Base-by-base conservation (phyloP, 2,329 filamentous ascomycete species). In the Ophiostoma quercus region DNA sequence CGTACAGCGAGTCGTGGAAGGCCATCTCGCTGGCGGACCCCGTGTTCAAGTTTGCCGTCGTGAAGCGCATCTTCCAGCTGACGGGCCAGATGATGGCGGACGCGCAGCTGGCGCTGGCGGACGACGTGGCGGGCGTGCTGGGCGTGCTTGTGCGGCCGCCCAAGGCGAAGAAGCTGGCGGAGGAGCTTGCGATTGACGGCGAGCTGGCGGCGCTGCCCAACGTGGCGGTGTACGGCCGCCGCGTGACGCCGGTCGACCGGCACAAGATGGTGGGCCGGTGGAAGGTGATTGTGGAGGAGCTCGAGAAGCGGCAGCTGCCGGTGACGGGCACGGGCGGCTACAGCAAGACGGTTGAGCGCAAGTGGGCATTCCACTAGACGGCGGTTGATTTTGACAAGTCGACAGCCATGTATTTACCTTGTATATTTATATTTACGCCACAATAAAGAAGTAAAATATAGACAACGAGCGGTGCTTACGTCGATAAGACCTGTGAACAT, bases 51-150 rank as follows among this genome's bases (percentile, higher is more conserved):
- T 94, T 95, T 81, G 87, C 88, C 70, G 92, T 95, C 85, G 82
- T 89, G 75, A 96, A 97, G 81, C 89, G 92, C 71, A 82, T 93
- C 72, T 87, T 90, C 78, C 91, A 95, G 78, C 83, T 96, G 71
- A 94, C 90, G n/a, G 92, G 92, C 72, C 86, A 88, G 72, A 85
- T 87, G 71, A 83, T 97, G 73, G 83, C 90, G 19, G 94, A 97
- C 79, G 82, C 86, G 66, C 84, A 85, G 74, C 84, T 96, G 72
- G 80, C 82, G 67, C 80, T 82, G 63, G 82, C 87, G 72, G 79
- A 78, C 68, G 88, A 84, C 9, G 82, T 87, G 51, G 81, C 82
- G 69, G 78, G 83, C 37, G 78, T 92, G 68, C 78, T 91, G 60
- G 79, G 81, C 34, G 78, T 85, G 65, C 79, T 90, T 1, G 76